Conservation (phyloP, 169 alveolate species). For the Cryptosporidium muris region DNA sequence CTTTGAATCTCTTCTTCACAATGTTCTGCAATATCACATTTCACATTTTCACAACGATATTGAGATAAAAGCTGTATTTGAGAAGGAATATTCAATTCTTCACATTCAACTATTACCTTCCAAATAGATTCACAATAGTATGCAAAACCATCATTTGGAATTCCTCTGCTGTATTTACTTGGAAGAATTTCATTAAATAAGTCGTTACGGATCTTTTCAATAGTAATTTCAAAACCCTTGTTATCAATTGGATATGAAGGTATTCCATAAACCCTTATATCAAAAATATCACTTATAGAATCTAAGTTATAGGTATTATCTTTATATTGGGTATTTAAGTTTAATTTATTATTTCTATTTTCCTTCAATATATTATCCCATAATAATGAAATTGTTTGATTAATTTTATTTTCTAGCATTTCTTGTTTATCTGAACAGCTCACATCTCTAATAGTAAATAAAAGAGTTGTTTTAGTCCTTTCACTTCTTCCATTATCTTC, state of each 20-base stretch:
- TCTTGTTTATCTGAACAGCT: constrained; percentile 42
- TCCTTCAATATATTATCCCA: constrained; percentile 24
- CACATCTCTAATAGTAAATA: constrained; percentile 53
- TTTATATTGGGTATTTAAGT: neutral
- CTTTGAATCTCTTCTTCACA: neutral
- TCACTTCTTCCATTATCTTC: constrained; percentile 24
- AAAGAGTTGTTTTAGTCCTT: constrained; percentile 18
- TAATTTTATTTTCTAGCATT: constrained; percentile 41
- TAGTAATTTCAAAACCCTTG: constrained; percentile 9
- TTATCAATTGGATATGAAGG: constrained; percentile 51
- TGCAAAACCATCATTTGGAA: constrained; percentile 89
- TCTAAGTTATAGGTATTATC: neutral
- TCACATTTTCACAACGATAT: constrained; percentile 44
- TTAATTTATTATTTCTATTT: constrained; percentile 2
- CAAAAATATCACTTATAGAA: constrained; percentile 38
- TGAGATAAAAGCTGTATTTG: constrained; percentile 43
- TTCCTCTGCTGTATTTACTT: constrained; percentile 78
- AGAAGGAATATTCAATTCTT: constrained; percentile 61
- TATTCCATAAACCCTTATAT: constrained; percentile 49
- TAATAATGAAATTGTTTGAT: constrained; percentile 23
- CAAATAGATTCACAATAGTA: constrained; percentile 76
- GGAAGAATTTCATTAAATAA: constrained; percentile 8
- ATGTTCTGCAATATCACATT: constrained; percentile 20
- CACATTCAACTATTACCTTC: constrained; percentile 64
- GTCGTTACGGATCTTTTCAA: constrained; percentile 3